phyloP scores from a whole-genome alignment of 139 green algal genomes.

The Chlamydomonas sp. region DNA sequence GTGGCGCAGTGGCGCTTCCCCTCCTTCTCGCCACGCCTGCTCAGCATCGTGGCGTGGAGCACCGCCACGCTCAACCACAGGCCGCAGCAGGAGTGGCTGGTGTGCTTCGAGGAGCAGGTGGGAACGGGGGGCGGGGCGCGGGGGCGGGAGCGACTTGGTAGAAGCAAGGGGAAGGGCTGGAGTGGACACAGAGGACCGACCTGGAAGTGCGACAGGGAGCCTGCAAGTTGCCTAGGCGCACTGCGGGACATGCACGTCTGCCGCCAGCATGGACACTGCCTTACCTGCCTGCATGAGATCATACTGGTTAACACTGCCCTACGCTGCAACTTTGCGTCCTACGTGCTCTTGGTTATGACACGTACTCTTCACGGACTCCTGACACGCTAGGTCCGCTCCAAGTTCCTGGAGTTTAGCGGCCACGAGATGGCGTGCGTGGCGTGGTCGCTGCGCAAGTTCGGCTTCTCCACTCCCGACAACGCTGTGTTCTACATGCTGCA shows the following conservation, averaged over 20 bases:
- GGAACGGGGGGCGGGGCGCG: not conserved
- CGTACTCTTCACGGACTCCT: not conserved
- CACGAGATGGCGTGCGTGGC: slow-evolving; percentile 61
- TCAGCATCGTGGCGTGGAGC: slow-evolving; percentile 56
- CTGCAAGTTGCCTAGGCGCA: too few species aligned
- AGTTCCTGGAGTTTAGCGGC: slow-evolving; percentile 54
- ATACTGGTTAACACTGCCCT: too few species aligned
- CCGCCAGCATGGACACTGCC: too few species aligned
- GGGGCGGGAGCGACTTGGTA: too few species aligned
- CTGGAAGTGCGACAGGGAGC: too few species aligned
- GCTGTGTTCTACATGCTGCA: slow-evolving; percentile 60
- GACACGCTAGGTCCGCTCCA: slow-evolving; percentile 48
- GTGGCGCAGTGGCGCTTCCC: slow-evolving; percentile 62
- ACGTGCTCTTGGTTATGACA: not conserved
- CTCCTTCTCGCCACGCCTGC: slow-evolving; percentile 50
- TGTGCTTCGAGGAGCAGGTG: slow-evolving; percentile 63
- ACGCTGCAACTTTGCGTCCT: not conserved
- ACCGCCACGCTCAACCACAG: slow-evolving; percentile 47
- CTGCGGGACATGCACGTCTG: too few species aligned
- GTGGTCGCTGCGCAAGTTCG: slow-evolving; percentile 57
- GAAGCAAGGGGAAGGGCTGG: too few species aligned
- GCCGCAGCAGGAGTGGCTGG: slow-evolving; percentile 54
- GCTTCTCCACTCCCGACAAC: slow-evolving; percentile 46
- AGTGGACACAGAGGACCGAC: too few species aligned
- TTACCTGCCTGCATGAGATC: too few species aligned